Evolutionary conservation across 2,329 filamentous ascomycete genomes (phyloP).

Genomic region (Ophiostoma tasmaniense): DNA sequence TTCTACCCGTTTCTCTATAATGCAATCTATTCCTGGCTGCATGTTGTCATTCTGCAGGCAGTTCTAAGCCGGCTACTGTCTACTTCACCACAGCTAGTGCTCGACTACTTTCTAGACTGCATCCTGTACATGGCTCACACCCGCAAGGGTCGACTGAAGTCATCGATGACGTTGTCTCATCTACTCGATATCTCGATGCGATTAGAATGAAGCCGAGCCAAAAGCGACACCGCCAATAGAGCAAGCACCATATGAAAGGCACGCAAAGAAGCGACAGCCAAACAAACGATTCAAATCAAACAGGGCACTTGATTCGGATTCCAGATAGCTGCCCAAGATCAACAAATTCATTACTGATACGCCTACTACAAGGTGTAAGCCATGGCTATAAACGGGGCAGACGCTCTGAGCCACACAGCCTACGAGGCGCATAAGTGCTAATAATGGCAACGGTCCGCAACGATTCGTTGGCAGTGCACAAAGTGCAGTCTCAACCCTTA

Average conservation of each 20-base stretch:
- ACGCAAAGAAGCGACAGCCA: neutral
- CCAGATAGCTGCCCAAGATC: neutral
- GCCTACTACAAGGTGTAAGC: neutral
- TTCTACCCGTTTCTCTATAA: neutral
- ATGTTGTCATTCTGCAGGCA: slow-evolving; percentile 3
- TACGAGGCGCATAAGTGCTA: neutral
- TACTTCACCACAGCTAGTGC: neutral
- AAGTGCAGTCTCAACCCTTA: no score
- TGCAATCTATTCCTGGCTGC: neutral
- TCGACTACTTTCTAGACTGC: neutral
- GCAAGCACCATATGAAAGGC: neutral
- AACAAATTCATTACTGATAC: neutral
- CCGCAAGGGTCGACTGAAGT: neutral
- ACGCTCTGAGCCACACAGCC: neutral
- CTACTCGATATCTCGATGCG: neutral
- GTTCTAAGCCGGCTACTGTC: neutral
- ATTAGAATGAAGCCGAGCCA: neutral
- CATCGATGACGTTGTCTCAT: neutral
- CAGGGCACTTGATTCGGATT: neutral
- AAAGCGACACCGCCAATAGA: neutral
- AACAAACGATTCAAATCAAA: neutral
- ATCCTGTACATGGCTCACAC: neutral
- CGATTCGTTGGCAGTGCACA: neutral
- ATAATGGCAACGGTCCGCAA: neutral
- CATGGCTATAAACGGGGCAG: neutral